Evolutionary conservation across 2,329 filamentous ascomycete species (phyloP).

Genomic region (Bimuria novae-zelandiae): DNA sequence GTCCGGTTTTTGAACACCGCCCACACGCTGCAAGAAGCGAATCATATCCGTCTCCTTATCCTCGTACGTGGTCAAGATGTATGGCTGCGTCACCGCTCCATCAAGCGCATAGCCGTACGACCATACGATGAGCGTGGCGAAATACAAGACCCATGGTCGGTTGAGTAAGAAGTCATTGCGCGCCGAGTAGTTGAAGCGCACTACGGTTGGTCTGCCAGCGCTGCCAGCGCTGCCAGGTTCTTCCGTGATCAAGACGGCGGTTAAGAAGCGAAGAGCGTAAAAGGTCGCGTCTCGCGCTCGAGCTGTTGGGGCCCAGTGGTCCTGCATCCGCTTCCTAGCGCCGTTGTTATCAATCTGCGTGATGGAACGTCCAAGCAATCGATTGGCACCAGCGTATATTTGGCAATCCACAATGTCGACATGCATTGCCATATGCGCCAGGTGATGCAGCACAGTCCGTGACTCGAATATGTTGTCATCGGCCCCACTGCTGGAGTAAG

Average conservation of each 20-base stretch:
- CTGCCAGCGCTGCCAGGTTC: slow-evolving; percentile 46
- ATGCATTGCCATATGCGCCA: slow-evolving; percentile 98
- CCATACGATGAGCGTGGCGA: slow-evolving; percentile 91
- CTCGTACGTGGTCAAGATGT: slow-evolving; percentile 61
- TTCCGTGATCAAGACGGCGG: slow-evolving; percentile 75
- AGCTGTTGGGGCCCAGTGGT: slow-evolving; percentile 85
- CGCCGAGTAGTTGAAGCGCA: slow-evolving; percentile 68
- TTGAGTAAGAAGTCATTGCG: slow-evolving; percentile 89
- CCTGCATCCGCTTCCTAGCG: slow-evolving; percentile 82
- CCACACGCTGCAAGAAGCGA: slow-evolving; percentile 73
- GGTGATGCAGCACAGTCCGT: slow-evolving; percentile 84
- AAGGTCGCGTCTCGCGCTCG: slow-evolving; percentile 89
- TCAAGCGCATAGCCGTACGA: slow-evolving; percentile 91
- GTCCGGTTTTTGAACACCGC: slow-evolving; percentile 73
- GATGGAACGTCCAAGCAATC: slow-evolving; percentile 83
- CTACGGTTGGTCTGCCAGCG: slow-evolving; percentile 31
- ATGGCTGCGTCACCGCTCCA: slow-evolving; percentile 66
- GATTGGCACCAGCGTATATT: slow-evolving; percentile 86
- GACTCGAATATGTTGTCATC: slow-evolving; percentile 83
- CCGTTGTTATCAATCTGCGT: slow-evolving; percentile 79
- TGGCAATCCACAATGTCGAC: slow-evolving; percentile 97
- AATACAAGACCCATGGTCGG: slow-evolving; percentile 93
- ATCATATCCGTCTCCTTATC: slow-evolving; percentile 80
- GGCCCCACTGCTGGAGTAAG: slow-evolving; percentile 41
- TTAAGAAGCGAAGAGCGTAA: slow-evolving; percentile 87